phyloP scores from a whole-genome alignment of 2,329 filamentous ascomycete genomes.

The Moelleriella libera region DNA sequence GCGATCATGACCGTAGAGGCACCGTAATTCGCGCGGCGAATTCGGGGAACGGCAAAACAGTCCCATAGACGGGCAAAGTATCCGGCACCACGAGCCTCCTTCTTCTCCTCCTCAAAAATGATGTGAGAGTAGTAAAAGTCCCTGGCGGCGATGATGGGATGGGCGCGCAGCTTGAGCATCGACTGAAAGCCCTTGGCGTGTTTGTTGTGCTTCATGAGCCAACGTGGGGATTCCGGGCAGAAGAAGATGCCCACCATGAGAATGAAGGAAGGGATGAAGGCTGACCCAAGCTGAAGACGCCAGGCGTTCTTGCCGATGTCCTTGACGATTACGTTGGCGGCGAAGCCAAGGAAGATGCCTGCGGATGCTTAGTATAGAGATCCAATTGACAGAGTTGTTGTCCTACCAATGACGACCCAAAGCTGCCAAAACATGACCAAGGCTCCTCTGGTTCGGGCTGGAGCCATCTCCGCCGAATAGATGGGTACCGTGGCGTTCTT shows the following conservation, averaged over 20 bases:
- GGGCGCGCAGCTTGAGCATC: slow-evolving; percentile 31
- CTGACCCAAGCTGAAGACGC: slow-evolving; percentile 44
- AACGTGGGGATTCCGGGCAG: slow-evolving; percentile 48
- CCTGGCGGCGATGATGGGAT: slow-evolving; percentile 38
- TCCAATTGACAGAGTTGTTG: not conserved
- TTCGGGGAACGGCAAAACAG: slow-evolving; percentile 50
- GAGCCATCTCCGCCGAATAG: slow-evolving; percentile 59
- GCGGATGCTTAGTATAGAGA: slow-evolving; percentile 2
- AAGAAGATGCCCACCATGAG: slow-evolving; percentile 41
- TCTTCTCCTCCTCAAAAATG: slow-evolving; percentile 17
- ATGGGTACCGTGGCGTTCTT: slow-evolving; percentile 54
- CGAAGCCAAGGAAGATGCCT: slow-evolving; percentile 32
- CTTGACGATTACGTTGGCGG: slow-evolving; percentile 36
- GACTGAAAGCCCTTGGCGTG: slow-evolving; percentile 41
- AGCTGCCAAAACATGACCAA: slow-evolving; percentile 65
- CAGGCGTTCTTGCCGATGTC: slow-evolving; percentile 37
- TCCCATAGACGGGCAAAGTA: slow-evolving; percentile 27
- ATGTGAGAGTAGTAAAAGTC: slow-evolving; percentile 38
- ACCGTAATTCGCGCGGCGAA: slow-evolving; percentile 59
- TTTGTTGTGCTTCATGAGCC: slow-evolving; percentile 48
- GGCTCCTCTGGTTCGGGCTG: slow-evolving; percentile 51
- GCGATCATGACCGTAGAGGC: slow-evolving; percentile 68
- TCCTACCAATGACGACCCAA: slow-evolving; percentile 14
- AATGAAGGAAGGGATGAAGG: slow-evolving; percentile 35
- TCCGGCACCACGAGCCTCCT: slow-evolving; percentile 11